Conservation (phyloP, 2,329 filamentous ascomycete genomes). For the Trichophyton schoenleinii region DNA sequence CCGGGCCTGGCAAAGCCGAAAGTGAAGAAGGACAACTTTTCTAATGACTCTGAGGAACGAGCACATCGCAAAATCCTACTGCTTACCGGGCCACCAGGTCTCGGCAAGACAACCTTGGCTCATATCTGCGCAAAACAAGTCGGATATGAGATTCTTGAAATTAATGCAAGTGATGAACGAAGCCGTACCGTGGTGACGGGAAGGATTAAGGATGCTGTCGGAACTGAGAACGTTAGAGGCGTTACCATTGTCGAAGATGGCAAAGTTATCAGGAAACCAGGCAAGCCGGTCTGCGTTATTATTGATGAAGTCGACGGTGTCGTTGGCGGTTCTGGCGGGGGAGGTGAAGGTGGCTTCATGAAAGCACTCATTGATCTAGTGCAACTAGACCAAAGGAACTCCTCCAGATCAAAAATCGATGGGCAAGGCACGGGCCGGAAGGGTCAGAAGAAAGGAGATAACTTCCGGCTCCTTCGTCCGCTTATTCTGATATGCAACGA, state of each 20-base stretch:
- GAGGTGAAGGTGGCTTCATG: constrained; percentile 81
- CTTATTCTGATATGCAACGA: constrained; percentile 95
- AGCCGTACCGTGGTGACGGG: constrained; percentile 82
- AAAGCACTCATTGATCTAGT: constrained; percentile 89
- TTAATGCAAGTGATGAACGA: constrained; percentile 94
- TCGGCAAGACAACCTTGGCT: constrained; percentile 91
- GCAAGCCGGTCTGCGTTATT: constrained; percentile 79
- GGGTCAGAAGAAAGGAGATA: constrained; percentile 63
- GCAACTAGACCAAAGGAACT: constrained; percentile 72
- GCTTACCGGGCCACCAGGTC: constrained; percentile 77
- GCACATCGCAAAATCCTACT: constrained; percentile 78
- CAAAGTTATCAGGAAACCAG: constrained; percentile 52
- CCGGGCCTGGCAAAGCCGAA: constrained; percentile 57
- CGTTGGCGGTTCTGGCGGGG: constrained; percentile 60
- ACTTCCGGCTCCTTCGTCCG: constrained; percentile 74
- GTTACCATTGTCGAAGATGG: constrained; percentile 38
- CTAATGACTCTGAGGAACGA: constrained; percentile 51
- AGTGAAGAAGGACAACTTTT: constrained; percentile 25
- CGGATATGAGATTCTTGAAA: constrained; percentile 91
- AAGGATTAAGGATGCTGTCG: constrained; percentile 78
- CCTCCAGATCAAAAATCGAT: constrained; percentile 20
- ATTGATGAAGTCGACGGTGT: constrained; percentile 97
- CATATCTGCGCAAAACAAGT: constrained; percentile 93
- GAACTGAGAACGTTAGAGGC: constrained; percentile 81
- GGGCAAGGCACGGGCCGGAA: constrained; percentile 21